A percentile compares a stretch with the other conserved stretches of the same genome.
Conservation (phyloP, 208 protist species). For the Tritrichomonas musculus region DNA sequence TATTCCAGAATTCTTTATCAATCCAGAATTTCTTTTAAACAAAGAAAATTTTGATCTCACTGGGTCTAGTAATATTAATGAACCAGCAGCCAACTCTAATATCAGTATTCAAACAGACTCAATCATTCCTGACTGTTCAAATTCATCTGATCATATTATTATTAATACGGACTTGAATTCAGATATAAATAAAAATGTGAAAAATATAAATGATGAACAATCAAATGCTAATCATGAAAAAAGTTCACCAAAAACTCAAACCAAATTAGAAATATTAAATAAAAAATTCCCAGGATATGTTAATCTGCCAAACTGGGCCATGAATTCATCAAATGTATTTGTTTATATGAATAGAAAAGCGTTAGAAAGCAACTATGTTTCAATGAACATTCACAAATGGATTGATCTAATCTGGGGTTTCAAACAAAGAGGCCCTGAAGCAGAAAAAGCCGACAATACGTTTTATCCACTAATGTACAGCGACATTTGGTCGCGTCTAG, state of each 20-base stretch:
- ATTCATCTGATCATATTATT: no score
- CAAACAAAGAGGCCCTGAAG: not conserved
- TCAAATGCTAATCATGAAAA: no score
- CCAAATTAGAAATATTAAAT: not conserved
- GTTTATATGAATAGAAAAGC: not conserved
- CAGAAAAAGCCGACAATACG: not conserved
- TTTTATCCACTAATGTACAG: not conserved
- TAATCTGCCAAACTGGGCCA: not conserved
- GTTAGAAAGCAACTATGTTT: not conserved
- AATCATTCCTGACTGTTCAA: no score
- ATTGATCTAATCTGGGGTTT: not conserved
- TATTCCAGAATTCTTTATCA: not conserved
- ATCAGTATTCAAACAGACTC: no score
- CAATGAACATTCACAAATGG: not conserved
- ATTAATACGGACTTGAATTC: no score
- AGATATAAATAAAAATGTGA: no score
- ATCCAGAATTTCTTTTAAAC: not conserved
- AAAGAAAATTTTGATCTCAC: conserved; percentile 45
- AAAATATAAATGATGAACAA: no score
- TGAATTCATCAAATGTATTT: not conserved
- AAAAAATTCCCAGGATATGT: conserved; percentile 29
- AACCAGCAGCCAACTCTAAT: no score
- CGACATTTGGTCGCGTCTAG: not conserved
- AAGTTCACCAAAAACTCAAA: not conserved
- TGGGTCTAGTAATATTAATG: no score